Base-by-base conservation (phyloP, 352 stramenopile species). In the Globisporangium nagaii region DNA sequence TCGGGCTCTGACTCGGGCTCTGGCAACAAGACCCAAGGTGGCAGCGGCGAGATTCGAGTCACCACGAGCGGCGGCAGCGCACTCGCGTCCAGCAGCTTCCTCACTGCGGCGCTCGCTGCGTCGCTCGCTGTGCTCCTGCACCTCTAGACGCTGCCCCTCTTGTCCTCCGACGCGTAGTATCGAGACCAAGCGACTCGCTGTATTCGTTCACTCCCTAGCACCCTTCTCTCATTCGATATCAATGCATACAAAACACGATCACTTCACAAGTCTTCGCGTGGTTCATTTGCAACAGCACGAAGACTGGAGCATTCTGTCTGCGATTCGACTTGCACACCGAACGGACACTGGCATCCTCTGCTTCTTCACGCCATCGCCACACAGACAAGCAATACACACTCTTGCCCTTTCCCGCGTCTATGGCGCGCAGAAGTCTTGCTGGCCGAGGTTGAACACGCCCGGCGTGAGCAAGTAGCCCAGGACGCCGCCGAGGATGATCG, bases 391-490 rank as follows among this genome's bases (percentile, higher is more conserved):
- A n/a, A n/a, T n/a, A n/a, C n/a, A n/a, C n/a, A n/a, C n/a, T n/a
- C n/a, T n/a, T n/a, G n/a, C n/a, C n/a, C n/a, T n/a, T n/a, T n/a
- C n/a, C n/a, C 42, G 48, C 24, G 39, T 36, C 44, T 63, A 66
- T 15, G 62, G 53, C 12, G 41, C 53, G 46, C 74, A 84, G 31
- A 82, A 84, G 58, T 80, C 62, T 19, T 68, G 50, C 56, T 88
- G 78, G 32, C 73, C 73, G 22, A 88, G 56, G 61, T 83, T 65
- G 53, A 88, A 68, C 10, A 84, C 62, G 2, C 43, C 43, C 0
- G 70, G 69, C 19, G 73, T 74, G 34, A 89, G 54, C 25, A 82
- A n/a, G 54, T 67, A 87, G 4, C 75, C 75, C 20, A 86, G 48
- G 36, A 75, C 51, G 9, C 71, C 74, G 50, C 79, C 76, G 10